Evolutionary conservation across 306 rosid genomes (phyloP).

Genomic region (Pterocarpus macrocarpus): DNA sequence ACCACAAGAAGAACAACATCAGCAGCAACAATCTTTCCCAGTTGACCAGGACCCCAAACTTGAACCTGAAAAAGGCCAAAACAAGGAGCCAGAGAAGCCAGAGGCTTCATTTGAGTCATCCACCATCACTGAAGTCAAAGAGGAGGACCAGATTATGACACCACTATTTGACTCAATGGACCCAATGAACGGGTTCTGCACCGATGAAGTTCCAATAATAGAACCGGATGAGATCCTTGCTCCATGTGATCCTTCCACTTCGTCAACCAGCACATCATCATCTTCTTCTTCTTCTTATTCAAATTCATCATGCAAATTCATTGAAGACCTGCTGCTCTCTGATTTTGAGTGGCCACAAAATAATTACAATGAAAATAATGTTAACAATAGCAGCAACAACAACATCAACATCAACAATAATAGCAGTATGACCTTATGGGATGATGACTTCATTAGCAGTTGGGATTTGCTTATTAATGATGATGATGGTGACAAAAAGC

Average conservation of each 20-base stretch:
- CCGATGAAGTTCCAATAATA: conserved; percentile 75
- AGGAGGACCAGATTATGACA: conserved; percentile 50
- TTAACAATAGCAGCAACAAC: background rate
- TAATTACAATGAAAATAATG: conserved; percentile 13
- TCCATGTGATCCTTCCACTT: conserved; percentile 52
- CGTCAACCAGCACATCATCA: conserved; percentile 49
- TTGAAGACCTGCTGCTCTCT: conserved; percentile 62
- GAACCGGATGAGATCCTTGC: conserved; percentile 55
- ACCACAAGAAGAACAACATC: background rate
- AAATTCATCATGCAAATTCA: conserved; percentile 57
- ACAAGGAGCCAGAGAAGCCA: conserved; percentile 49
- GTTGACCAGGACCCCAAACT: conserved; percentile 4
- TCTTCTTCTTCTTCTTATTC: conserved; percentile 30
- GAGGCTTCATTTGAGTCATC: conserved; percentile 58
- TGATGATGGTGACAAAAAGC: conserved; percentile 50
- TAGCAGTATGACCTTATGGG: conserved; percentile 56
- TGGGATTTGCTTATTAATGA: conserved; percentile 63
- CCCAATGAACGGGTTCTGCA: conserved; percentile 55
- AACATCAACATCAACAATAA: background rate
- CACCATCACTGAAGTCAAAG: conserved; percentile 49
- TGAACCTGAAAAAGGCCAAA: conserved; percentile 45
- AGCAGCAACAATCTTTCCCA: background rate
- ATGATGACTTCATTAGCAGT: conserved; percentile 65
- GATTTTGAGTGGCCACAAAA: conserved; percentile 68
- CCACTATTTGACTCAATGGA: conserved; percentile 54